Evolutionary conservation across 805 yeast genomes (phyloP), one percentile per base, ranked within the genome.

Genomic region (Kluyveromyces starmeri): DNA sequence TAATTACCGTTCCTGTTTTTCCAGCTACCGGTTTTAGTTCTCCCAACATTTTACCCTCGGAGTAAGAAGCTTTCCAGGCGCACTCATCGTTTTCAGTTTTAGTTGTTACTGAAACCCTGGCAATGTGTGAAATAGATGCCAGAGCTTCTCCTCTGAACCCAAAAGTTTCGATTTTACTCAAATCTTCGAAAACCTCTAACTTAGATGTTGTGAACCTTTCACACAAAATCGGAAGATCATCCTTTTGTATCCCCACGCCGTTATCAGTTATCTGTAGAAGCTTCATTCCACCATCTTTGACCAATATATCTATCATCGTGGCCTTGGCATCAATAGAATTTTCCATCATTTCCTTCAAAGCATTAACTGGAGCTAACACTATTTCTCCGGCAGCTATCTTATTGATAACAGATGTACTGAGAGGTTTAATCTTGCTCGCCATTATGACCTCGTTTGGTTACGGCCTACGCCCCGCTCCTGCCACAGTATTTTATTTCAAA

Each of bases 81-180:
- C 84, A 70, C 0, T 68, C 61, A 1, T 77, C 70, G 1, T 60
- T 68, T 5, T 44, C 49, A 0, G 82, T 74, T 56, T 83, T 86
- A 0, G 96, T 83, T 2, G 78, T 68, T 5, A 92, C 94, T 0
- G 84, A 68, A 2, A 92, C 62, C 38, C 86, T 79, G 0, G 96
- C 70, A 14, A 92, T 79, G 50, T 89, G 96, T 0, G 96, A 85
- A 6, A 92, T 88, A 51, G 92, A 78, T 1, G 97, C 96, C 32
- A 92, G 64, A 0, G 98, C 98, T 57, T 92, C 98, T 11, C 98
- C 98, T 36, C 98, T 68, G 54, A 92, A 92, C 4, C 98, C 98
- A 55, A 85, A 85, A 0, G 97, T 88, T 15, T 71, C 62, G 16
- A 92, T 72, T 4, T 67, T 55, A 32, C 64, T 62, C 38, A 92